Conservation (phyloP, 2,329 filamentous ascomycete genomes). For the Sarocladium strictum region DNA sequence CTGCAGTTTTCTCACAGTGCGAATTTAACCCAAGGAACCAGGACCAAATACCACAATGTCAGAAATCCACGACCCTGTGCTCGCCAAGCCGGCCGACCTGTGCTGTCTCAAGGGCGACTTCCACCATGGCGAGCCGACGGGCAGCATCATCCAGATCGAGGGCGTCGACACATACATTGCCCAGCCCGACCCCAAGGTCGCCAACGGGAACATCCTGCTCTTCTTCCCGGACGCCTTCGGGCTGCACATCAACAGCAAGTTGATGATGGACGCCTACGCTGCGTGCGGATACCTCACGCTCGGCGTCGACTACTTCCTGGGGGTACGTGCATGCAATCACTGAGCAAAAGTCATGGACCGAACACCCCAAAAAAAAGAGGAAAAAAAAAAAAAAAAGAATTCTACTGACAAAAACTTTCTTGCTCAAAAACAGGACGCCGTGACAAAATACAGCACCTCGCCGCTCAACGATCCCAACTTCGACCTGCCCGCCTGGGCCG, state of each 20-base stretch:
- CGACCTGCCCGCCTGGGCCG: not conserved
- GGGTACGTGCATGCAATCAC: no score
- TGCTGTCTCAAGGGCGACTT: slow-evolving; percentile 6
- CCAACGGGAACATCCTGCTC: not conserved
- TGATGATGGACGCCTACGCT: slow-evolving; percentile 4
- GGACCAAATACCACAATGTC: not conserved
- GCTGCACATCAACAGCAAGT: slow-evolving; percentile 1
- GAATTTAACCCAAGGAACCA: no score
- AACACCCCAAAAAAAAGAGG: no score
- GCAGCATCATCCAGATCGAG: not conserved
- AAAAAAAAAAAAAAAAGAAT: no score
- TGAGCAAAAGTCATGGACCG: no score
- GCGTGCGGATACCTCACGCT: not conserved
- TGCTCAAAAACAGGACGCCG: no score
- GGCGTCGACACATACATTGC: not conserved
- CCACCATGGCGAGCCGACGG: not conserved
- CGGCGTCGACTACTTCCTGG: slow-evolving; percentile 2
- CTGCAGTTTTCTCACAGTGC: no score
- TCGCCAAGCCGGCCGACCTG: slow-evolving; percentile 1
- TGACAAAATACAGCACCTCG: not conserved
- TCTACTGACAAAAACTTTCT: no score
- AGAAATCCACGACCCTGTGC: not conserved
- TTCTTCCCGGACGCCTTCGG: slow-evolving; percentile 3
- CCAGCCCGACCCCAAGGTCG: not conserved
- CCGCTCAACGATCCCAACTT: slow-evolving; percentile 1